Conservation (phyloP, 306 rosid species). For the Comarum palustre region DNA sequence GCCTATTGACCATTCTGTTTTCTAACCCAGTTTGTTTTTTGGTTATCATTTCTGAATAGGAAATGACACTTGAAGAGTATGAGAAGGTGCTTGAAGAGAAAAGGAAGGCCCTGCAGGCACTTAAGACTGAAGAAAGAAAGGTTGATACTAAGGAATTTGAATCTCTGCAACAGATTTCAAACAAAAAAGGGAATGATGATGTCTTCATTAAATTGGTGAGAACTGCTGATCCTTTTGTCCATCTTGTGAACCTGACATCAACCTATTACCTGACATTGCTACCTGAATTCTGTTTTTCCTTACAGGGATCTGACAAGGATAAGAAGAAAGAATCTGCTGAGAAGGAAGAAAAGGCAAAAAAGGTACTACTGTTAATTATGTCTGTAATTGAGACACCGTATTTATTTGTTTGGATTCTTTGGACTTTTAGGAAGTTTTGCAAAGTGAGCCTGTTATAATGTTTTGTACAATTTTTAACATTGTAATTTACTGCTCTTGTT, state of each 20-base stretch:
- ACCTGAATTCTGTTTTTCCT: conserved; percentile 10
- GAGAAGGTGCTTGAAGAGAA: conserved; percentile 80
- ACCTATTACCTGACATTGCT: neutral
- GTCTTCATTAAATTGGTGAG: conserved; percentile 78
- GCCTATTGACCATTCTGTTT: neutral
- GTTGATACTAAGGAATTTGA: conserved; percentile 78
- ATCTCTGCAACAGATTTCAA: conserved; percentile 77
- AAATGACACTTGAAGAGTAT: conserved; percentile 96
- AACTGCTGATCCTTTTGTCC: neutral
- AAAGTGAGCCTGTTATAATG: neutral
- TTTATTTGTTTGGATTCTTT: neutral
- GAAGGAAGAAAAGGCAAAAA: conserved; percentile 78
- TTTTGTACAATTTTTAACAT: neutral
- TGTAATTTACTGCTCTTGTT: neutral
- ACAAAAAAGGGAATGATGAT: conserved; percentile 76
- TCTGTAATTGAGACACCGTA: neutral
- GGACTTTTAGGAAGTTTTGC: neutral
- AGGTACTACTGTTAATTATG: conserved; percentile 35
- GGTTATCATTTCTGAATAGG: conserved; percentile 38
- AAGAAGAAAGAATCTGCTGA: conserved; percentile 74
- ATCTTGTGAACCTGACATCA: neutral
- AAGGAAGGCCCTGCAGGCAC: conserved; percentile 73
- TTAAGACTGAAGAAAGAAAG: conserved; percentile 78
- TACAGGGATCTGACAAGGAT: conserved; percentile 87
- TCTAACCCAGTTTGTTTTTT: neutral